phyloP scores from a whole-genome alignment of 1,284 basidiomycete species.

The Heterobasidion occidentale region DNA sequence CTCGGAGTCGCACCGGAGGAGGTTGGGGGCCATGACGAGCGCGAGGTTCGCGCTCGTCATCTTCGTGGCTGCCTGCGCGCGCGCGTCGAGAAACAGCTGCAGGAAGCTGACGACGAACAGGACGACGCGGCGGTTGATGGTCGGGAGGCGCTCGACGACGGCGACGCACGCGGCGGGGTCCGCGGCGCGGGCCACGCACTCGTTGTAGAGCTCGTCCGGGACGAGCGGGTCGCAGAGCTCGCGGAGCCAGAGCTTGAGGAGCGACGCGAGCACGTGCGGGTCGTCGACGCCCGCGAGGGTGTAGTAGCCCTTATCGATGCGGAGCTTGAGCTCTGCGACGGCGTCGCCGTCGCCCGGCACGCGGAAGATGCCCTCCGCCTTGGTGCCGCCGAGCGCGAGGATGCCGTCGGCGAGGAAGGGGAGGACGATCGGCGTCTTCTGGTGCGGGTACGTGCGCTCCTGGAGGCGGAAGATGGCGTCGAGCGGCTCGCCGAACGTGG shows the following conservation, averaged over 20 bases:
- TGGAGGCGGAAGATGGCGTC: conserved; percentile 79
- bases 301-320: conserved; percentile 87
- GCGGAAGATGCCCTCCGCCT: conserved; percentile 85
- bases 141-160: conserved; percentile 72
- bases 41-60: conserved; percentile 79
- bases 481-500: conserved; percentile 85
- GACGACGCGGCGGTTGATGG: conserved; percentile 77
- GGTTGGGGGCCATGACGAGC: conserved; percentile 84
- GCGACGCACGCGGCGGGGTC: conserved; percentile 64
- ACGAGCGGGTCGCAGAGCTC: conserved; percentile 86
- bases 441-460: conserved; percentile 73
- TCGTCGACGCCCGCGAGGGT: conserved; percentile 82
- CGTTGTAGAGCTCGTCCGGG: conserved; percentile 81
- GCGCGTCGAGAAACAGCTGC: conserved; percentile 78
- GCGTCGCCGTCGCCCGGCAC: conserved; percentile 83
- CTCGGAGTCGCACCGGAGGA: conserved; percentile 76
- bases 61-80: conserved; percentile 67
- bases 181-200: conserved; percentile 66
- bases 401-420: conserved; percentile 90
- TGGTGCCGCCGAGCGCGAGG: conserved; percentile 77
- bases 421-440: conserved; percentile 84
- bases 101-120: conserved; percentile 85
- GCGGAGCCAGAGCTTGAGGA: conserved; percentile 88
- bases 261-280: conserved; percentile 79
- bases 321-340: conserved; percentile 78